Percentiles rank a stretch among this genome's conserved stretches.
Evolutionary conservation across 163 green algal genomes (phyloP).

Genomic region (Prototheca wickerhamii): DNA sequence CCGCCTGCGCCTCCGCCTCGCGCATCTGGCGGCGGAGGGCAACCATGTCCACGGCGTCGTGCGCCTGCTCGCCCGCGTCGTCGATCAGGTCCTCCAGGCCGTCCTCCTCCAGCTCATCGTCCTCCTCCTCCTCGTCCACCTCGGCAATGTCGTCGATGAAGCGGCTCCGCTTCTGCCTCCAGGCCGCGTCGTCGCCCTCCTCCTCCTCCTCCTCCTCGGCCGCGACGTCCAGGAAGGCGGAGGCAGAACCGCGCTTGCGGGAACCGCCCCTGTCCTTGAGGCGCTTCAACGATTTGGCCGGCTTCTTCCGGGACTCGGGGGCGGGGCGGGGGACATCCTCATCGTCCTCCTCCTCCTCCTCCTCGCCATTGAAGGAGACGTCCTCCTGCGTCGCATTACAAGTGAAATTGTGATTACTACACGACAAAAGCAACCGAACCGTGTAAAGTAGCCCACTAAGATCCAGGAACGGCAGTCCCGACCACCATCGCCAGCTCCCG

Average conservation of each 20-base stretch:
- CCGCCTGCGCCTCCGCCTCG: conserved; percentile 19
- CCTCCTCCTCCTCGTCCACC: conserved; percentile 86
- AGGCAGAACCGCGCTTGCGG: conserved; percentile 35
- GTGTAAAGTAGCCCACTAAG: background rate
- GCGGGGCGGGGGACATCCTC: conserved; percentile 16
- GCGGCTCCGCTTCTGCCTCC: conserved; percentile 25
- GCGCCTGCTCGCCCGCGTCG: conserved; percentile 46
- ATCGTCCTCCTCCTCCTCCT: conserved; percentile 38
- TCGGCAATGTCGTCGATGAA: conserved; percentile 94
- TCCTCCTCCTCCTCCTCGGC: conserved; percentile 53
- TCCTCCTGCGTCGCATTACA: conserved; percentile 17
- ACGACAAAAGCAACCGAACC: too few species aligned
- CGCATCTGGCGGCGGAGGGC: conserved; percentile 17
- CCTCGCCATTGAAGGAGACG: conserved; percentile 34
- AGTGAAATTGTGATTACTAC: background rate
- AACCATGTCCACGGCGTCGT: conserved; percentile 24
- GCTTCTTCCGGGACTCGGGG: too few species aligned
- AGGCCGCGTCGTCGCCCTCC: conserved; percentile 36
- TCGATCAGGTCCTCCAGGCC: conserved; percentile 68
- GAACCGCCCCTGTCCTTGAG: conserved; percentile 11
- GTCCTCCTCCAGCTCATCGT: conserved; percentile 82
- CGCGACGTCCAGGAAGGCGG: conserved; percentile 58
- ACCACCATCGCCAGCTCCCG: conserved; percentile 41
- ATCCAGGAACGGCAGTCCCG: background rate
- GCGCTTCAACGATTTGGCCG: conserved; percentile 20